These are phyloP conservation scores for Aureobasidium sp. DNA, from an alignment of 2,329 filamentous ascomycete genomes.

Conservation along the genomic window DNA sequence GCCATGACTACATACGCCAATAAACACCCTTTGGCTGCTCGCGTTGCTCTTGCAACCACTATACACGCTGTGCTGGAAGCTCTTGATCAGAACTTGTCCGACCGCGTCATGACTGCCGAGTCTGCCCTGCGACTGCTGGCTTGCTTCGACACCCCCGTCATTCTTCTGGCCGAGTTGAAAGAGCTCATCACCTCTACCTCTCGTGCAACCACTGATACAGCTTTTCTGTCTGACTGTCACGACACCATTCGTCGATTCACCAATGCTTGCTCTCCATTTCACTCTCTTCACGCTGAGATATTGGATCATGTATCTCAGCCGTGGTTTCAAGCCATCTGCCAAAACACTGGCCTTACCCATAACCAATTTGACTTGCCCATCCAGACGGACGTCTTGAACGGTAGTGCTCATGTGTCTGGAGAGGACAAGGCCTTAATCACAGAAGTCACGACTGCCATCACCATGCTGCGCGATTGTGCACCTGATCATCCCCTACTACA, in stretches of 20 bases:
- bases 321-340: slow-evolving; percentile 60
- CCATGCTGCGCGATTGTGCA: background rate
- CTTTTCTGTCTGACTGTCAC: slow-evolving; percentile 33
- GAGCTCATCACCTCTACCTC: slow-evolving; percentile 41
- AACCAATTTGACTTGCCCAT: slow-evolving; percentile 42
- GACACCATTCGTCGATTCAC: slow-evolving; percentile 41
- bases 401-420: background rate
- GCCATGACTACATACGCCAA: slow-evolving; percentile 32
- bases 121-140: slow-evolving; percentile 37
- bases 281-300: slow-evolving; percentile 44
- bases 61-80: slow-evolving; percentile 34
- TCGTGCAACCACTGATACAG: slow-evolving; percentile 35
- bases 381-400: slow-evolving; percentile 41
- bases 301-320: slow-evolving; percentile 56
- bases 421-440: slow-evolving; percentile 1
- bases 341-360: slow-evolving; percentile 64
- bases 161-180: slow-evolving; percentile 49
- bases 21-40: slow-evolving; percentile 31
- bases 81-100: slow-evolving; percentile 35
- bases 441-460: slow-evolving; percentile 6
- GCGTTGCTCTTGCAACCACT: slow-evolving; percentile 37
- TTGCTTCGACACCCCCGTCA: slow-evolving; percentile 38
- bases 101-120: slow-evolving; percentile 22
- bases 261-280: slow-evolving; percentile 46
- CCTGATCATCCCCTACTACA: slow-evolving; percentile 9